phyloP scores from a whole-genome alignment of 345 rosid genomes.

The Atalantia buxifolia region DNA sequence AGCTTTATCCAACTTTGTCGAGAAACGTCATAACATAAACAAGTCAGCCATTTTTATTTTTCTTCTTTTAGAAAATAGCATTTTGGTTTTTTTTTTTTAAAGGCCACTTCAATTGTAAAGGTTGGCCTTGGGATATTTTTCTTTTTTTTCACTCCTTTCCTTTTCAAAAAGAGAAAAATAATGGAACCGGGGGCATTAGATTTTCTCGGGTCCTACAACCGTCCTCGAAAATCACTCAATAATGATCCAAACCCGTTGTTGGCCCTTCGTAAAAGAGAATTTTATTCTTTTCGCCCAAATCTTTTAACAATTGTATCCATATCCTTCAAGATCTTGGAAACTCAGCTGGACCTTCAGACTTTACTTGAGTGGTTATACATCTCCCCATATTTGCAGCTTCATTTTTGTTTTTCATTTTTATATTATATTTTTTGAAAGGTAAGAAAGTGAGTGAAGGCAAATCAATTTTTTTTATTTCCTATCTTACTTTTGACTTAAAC shows the following conservation, averaged over 20 bases:
- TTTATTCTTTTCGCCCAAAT: background rate
- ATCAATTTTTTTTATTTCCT: too few species aligned
- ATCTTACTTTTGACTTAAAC: too few species aligned
- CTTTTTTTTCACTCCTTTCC: background rate
- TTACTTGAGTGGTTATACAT: background rate
- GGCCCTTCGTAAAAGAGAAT: background rate
- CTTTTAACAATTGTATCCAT: background rate
- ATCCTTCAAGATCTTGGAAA: background rate
- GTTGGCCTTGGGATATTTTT: background rate
- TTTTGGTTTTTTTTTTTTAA: too few species aligned
- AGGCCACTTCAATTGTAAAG: background rate
- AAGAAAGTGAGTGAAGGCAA: too few species aligned
- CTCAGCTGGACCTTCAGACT: background rate
- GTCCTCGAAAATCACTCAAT: background rate
- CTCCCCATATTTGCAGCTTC: too few species aligned
- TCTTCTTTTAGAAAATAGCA: background rate
- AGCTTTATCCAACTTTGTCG: background rate
- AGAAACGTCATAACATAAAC: background rate
- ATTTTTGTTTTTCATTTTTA: too few species aligned
- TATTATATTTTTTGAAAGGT: too few species aligned
- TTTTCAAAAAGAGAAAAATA: background rate
- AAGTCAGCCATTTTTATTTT: background rate
- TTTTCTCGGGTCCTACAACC: conserved; percentile 2
- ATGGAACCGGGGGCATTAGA: background rate
- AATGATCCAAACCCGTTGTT: background rate